These are phyloP conservation scores for Coniferiporia sulphurascens DNA, from an alignment of 1,284 basidiomycete genomes.

Conservation along the genomic window DNA sequence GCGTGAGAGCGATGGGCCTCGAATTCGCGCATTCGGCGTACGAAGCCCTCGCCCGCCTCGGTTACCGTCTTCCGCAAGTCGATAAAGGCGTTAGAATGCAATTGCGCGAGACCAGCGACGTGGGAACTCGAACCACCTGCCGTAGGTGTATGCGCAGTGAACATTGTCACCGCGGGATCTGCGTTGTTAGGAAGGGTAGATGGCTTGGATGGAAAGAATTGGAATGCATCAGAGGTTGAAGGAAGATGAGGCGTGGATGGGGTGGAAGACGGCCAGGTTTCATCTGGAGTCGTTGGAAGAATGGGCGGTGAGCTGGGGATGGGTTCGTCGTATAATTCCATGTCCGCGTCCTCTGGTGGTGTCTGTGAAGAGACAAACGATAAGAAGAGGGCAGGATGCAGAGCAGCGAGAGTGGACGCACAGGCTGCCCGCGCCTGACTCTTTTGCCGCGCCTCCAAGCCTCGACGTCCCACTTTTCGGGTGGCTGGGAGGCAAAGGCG, in stretches of 20 bases:
- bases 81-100: conserved; percentile 58
- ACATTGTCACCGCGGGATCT: background rate
- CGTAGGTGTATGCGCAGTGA: background rate
- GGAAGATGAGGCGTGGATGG: conserved; percentile 39
- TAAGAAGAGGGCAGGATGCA: conserved; percentile 6
- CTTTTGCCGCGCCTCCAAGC: conserved; percentile 51
- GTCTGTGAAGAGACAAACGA: conserved; percentile 13
- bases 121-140: background rate
- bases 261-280: conserved; percentile 6
- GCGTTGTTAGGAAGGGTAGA: background rate
- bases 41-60: conserved; percentile 59
- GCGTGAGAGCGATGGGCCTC: conserved; percentile 43
- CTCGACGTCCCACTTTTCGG: conserved; percentile 49
- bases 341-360: conserved; percentile 12
- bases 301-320: conserved; percentile 9
- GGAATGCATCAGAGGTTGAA: conserved; percentile 55
- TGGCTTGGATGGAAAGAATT: conserved; percentile 38
- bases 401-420: conserved; percentile 28
- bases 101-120: conserved; percentile 36
- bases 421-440: conserved; percentile 41
- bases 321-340: conserved; percentile 14
- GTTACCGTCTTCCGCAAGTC: conserved; percentile 57
- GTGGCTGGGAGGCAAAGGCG: conserved; percentile 20
- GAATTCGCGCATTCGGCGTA: conserved; percentile 69
- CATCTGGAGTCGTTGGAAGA: background rate